Percentiles rank a stretch among this genome's conserved stretches.
Conservation (phyloP, 306 rosid genomes). For the Prunus dulcis region DNA sequence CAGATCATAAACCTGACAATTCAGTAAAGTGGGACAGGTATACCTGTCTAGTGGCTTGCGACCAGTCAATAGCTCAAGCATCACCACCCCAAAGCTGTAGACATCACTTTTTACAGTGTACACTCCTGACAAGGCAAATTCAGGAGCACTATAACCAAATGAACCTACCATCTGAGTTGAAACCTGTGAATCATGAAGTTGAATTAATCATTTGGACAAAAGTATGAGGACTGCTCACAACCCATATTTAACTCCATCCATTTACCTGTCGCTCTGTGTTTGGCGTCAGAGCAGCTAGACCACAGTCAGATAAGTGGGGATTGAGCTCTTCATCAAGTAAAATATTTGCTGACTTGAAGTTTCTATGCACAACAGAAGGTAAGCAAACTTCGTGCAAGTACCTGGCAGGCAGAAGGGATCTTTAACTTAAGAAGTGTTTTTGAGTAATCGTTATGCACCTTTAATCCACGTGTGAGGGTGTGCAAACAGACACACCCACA, state of each 20-base stretch:
- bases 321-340: conserved; percentile 92
- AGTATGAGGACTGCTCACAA: conserved; percentile 12
- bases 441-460: conserved; percentile 4
- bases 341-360: conserved; percentile 94
- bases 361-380: conserved; percentile 95
- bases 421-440: conserved; percentile 10
- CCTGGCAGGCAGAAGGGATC: conserved; percentile 47
- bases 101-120: conserved; percentile 98
- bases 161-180: conserved; percentile 96
- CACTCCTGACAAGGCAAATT: conserved; percentile 85
- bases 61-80: conserved; percentile 92
- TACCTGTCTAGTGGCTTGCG: conserved; percentile 97
- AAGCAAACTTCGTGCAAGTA: conserved; percentile 98
- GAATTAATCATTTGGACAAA: conserved; percentile 4
- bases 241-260: neutral
- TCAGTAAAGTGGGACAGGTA: conserved; percentile 4
- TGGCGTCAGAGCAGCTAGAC: conserved; percentile 82
- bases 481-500: neutral
- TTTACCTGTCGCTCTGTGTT: conserved; percentile 81
- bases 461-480: neutral
- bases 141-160: conserved; percentile 97
- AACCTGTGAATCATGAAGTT: conserved; percentile 52
- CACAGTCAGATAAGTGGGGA: conserved; percentile 89
- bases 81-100: conserved; percentile 97
- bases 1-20: neutral